Percentiles rank a stretch among this genome's conserved stretches.
Conservation (phyloP, 768 basidiomycete genomes). For the Candolleomyces aberdarensis region DNA sequence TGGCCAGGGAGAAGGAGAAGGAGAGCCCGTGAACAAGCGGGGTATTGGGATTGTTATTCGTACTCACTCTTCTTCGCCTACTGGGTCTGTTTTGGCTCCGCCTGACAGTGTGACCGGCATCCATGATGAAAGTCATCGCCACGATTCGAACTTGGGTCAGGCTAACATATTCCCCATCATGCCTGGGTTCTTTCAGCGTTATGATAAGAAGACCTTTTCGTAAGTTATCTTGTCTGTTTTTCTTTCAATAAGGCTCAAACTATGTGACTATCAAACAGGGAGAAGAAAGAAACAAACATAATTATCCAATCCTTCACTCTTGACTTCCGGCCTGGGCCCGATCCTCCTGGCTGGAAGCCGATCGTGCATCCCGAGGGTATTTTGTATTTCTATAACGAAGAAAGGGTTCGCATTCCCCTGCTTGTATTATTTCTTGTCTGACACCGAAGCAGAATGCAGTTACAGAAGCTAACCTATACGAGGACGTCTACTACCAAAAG, state of each 20-base stretch:
- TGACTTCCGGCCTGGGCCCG: conserved; percentile 5
- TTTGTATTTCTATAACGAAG: conserved; percentile 51
- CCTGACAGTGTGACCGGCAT: too few species aligned
- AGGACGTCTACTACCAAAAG: conserved; percentile 27
- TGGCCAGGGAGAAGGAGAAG: too few species aligned
- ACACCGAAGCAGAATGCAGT: conserved; percentile 38
- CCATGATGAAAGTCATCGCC: not conserved
- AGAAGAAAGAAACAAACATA: not conserved
- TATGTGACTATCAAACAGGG: not conserved
- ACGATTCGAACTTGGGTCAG: not conserved
- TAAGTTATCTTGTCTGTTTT: not conserved
- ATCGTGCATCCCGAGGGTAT: conserved; percentile 59
- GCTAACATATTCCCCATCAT: conserved; percentile 6
- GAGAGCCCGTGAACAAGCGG: too few species aligned
- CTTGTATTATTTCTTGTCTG: not conserved
- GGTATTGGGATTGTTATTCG: too few species aligned
- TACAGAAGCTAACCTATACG: conserved; percentile 53
- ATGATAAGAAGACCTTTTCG: not conserved
- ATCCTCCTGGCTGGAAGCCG: conserved; percentile 41
- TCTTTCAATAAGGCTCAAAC: not conserved
- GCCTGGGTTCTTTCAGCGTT: conserved; percentile 6
- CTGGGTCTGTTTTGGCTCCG: too few species aligned
- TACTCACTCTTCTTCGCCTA: too few species aligned
- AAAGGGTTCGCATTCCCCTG: conserved; percentile 33
- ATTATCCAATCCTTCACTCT: not conserved